Conservation (phyloP, 1,139 yeast species). For the Saccharomyces hybrid region DNA sequence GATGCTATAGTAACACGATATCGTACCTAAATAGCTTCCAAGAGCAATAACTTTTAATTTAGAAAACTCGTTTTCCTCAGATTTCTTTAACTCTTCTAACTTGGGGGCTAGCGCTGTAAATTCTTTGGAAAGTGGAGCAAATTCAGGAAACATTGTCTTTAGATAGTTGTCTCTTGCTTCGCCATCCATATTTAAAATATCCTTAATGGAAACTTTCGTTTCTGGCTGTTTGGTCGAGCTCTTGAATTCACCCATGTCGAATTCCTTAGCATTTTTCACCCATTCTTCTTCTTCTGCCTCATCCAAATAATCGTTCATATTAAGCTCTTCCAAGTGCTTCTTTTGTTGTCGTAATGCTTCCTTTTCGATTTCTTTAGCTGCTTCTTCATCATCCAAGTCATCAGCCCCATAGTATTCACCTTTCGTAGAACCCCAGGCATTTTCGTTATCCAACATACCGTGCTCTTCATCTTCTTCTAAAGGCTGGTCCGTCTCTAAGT, state of each 20-base stretch:
- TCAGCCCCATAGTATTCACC: constrained; percentile 82
- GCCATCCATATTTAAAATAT: constrained; percentile 32
- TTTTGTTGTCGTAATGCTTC: constrained; percentile 87
- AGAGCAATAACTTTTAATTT: constrained; percentile 59
- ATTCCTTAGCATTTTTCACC: constrained; percentile 40
- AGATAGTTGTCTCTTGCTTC: constrained; percentile 43
- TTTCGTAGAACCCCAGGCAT: constrained; percentile 74
- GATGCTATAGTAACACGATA: constrained; percentile 68
- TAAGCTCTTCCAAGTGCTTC: constrained; percentile 71
- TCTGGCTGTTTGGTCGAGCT: constrained; percentile 35
- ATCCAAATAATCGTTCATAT: constrained; percentile 75
- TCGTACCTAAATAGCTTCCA: constrained; percentile 66
- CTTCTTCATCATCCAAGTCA: constrained; percentile 65
- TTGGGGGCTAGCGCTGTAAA: constrained; percentile 41
- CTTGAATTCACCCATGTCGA: constrained; percentile 33
- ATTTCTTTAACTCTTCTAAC: constrained; percentile 33
- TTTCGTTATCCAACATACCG: constrained; percentile 47
- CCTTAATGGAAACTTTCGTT: constrained; percentile 20
- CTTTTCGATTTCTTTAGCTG: constrained; percentile 69
- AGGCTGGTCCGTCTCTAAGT: constrained; percentile 32
- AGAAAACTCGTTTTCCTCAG: constrained; percentile 33
- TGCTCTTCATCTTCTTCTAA: constrained; percentile 38
- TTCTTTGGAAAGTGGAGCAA: constrained; percentile 67
- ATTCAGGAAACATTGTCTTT: constrained; percentile 70
- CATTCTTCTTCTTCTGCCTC: constrained; percentile 75